These are phyloP conservation scores for Backusella tuberculispora DNA, from an alignment of 192 early-diverging fungal species.

Conservation along the genomic window DNA sequence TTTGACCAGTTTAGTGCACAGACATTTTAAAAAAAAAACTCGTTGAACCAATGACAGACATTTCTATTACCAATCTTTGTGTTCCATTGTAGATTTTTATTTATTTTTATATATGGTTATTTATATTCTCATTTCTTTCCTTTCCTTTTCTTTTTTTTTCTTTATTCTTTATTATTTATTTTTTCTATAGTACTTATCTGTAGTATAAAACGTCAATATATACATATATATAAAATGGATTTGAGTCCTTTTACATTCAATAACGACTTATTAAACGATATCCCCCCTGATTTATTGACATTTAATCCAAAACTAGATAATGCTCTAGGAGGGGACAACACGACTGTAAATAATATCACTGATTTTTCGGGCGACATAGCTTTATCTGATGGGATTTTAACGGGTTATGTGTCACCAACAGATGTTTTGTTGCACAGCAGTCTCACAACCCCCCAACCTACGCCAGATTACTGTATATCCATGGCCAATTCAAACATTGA, in stretches of 20 bases:
- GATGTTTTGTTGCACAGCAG: constrained; percentile 7
- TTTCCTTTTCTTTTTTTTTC: not conserved
- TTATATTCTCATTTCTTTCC: not conserved
- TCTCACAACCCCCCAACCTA: not conserved
- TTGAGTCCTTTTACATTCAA: constrained; percentile 2
- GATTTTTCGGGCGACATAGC: not conserved
- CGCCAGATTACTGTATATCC: not conserved
- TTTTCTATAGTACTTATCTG: too few species aligned
- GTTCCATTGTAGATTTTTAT: not conserved
- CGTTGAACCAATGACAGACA: not conserved
- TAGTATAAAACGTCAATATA: not conserved
- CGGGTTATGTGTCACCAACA: not conserved
- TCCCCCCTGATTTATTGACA: not conserved
- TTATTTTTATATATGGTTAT: not conserved
- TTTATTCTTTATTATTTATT: not conserved
- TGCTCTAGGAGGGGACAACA: not conserved
- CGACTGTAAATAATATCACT: not conserved
- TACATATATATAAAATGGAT: constrained; percentile 1
- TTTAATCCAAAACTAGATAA: not conserved
- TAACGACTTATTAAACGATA: not conserved
- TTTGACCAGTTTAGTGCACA: constrained; percentile 16
- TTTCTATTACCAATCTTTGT: not conserved
- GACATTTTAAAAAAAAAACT: not conserved
- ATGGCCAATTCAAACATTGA: not conserved
- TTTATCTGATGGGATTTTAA: constrained; percentile 6